phyloP scores from a whole-genome alignment of 2,329 filamentous ascomycete species.

The Alternaria novae-zelandiae region DNA sequence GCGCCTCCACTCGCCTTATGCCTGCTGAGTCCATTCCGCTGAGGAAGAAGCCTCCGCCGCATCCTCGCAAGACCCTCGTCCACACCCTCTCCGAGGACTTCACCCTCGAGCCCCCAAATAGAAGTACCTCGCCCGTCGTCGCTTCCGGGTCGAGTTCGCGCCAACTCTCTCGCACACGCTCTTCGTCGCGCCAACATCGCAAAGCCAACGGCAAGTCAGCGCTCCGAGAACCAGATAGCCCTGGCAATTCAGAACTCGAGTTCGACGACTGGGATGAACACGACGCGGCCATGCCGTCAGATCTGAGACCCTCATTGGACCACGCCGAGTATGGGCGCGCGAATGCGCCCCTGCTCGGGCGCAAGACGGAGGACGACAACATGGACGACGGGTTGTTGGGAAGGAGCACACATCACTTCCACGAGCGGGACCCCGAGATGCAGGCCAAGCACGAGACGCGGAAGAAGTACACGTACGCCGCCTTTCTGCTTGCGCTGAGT shows the following conservation, averaged over 20 bases:
- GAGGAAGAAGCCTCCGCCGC: conserved; percentile 34
- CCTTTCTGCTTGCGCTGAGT: conserved; percentile 80
- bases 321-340: conserved; percentile 50
- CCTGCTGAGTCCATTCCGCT: conserved; percentile 45
- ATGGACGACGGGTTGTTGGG: conserved; percentile 51
- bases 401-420: conserved; percentile 68
- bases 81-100: conserved; percentile 22
- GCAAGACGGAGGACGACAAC: conserved; percentile 45
- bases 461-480: conserved; percentile 86
- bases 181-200: conserved; percentile 24
- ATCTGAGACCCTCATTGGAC: conserved; percentile 53
- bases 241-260: conserved; percentile 41
- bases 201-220: conserved; percentile 10
- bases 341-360: conserved; percentile 61
- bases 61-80: conserved; percentile 17
- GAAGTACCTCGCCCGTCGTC: conserved; percentile 29
- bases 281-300: conserved; percentile 56
- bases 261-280: conserved; percentile 56
- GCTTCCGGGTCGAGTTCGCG: conserved; percentile 27
- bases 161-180: conserved; percentile 27
- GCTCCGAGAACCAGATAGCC: conserved; percentile 27
- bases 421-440: conserved; percentile 76
- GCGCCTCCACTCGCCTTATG: conserved; percentile 38
- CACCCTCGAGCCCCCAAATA: conserved; percentile 16
- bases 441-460: conserved; percentile 70